Evolutionary conservation across 805 yeast genomes (phyloP).

Genomic region (Saccharomycopsis malanga): DNA sequence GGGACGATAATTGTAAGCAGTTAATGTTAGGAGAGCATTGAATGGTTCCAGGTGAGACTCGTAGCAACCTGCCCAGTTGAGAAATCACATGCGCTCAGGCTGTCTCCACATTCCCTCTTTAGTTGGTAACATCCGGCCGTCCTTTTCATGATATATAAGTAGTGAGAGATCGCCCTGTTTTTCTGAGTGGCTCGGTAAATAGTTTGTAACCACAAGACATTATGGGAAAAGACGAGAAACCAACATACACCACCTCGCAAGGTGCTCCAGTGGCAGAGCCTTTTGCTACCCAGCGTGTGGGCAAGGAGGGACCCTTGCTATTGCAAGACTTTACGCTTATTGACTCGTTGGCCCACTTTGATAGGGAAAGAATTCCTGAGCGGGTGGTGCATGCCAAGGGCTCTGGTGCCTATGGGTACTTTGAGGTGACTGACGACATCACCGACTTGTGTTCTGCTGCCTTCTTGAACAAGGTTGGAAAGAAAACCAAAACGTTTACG

Average conservation of each 20-base stretch:
- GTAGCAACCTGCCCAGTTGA: no score
- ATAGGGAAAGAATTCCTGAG: constrained; percentile 86
- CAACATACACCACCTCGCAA: constrained; percentile 51
- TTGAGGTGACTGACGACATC: constrained; percentile 82
- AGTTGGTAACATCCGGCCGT: no score
- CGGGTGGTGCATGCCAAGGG: constrained; percentile 93
- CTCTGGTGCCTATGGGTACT: constrained; percentile 82
- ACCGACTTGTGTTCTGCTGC: constrained; percentile 63
- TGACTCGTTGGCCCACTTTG: constrained; percentile 80
- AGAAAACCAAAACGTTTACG: constrained; percentile 63
- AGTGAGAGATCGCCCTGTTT: no score
- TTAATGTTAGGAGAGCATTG: no score
- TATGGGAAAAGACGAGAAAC: neutral
- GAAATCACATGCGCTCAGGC: no score
- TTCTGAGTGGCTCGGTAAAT: no score
- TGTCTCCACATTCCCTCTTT: no score
- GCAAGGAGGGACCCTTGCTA: constrained; percentile 70
- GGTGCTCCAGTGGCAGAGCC: constrained; percentile 76
- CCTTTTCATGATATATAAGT: no score
- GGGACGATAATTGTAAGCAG: no score
- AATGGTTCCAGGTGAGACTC: no score
- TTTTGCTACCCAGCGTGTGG: constrained; percentile 68
- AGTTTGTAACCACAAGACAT: no score
- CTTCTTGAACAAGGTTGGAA: constrained; percentile 69
- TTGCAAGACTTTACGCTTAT: constrained; percentile 76